Conservation (phyloP, 2,329 filamentous ascomycete species). For the Aspergillus aculeatinus region DNA sequence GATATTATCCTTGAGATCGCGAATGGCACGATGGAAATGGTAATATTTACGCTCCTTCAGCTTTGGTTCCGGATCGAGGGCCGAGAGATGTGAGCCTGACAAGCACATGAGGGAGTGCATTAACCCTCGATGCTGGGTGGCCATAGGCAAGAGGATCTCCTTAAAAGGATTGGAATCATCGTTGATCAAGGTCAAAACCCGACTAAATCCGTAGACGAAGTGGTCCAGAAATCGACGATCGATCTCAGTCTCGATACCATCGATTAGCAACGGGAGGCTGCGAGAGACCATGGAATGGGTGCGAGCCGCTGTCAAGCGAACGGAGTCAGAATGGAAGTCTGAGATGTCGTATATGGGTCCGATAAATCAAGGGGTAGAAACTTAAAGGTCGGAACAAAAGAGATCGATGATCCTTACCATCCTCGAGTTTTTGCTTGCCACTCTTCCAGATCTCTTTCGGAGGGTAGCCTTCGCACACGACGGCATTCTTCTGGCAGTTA, state of each 20-base stretch:
- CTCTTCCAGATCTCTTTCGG: constrained; percentile 85
- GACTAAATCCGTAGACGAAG: constrained; percentile 76
- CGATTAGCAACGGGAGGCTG: constrained; percentile 63
- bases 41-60: constrained; percentile 56
- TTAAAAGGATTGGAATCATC: constrained; percentile 83
- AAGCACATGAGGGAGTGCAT: constrained; percentile 90
- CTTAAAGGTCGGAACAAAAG: background rate
- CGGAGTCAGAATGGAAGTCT: constrained; percentile 9
- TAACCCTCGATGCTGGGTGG: constrained; percentile 72
- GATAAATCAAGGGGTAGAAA: background rate
- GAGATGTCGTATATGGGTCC: background rate
- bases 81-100: constrained; percentile 71
- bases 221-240: constrained; percentile 81
- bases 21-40: constrained; percentile 50
- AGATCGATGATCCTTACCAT: constrained; percentile 44
- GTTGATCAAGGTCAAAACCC: constrained; percentile 76
- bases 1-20: constrained; percentile 43
- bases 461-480: constrained; percentile 86
- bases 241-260: constrained; percentile 75
- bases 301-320: constrained; percentile 26
- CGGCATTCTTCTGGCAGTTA: constrained; percentile 91
- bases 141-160: constrained; percentile 78
- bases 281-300: constrained; percentile 37
- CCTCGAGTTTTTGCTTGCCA: constrained; percentile 72
- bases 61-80: constrained; percentile 50